Evolutionary conservation across 495 filamentous ascomycete species (phyloP).

Genomic region (Aspergillus campestris): DNA sequence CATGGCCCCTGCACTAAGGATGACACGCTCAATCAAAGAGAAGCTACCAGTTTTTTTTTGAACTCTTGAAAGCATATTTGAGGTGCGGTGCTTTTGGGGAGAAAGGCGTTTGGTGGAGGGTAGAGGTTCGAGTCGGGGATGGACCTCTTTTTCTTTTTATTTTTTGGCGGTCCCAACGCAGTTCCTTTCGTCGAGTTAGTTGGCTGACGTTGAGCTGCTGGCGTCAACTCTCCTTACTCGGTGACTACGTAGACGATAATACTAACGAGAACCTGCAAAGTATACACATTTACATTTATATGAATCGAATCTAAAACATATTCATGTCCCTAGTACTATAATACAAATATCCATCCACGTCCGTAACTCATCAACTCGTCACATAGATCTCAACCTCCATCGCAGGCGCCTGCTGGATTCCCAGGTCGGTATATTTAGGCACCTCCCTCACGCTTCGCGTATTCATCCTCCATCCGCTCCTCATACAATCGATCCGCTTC

Average conservation of each 20-base stretch:
- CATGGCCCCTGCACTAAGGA: constrained; percentile 99
- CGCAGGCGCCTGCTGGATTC: too few relatives aligned
- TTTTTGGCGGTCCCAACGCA: background rate
- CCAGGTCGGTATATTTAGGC: constrained; percentile 27
- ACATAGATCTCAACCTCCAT: background rate
- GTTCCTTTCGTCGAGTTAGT: too few relatives aligned
- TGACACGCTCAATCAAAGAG: constrained; percentile 99
- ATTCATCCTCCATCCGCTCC: constrained; percentile 70
- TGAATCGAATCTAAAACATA: background rate
- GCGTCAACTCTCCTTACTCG: too few relatives aligned
- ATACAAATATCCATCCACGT: background rate
- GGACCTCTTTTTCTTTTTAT: constrained; percentile 1
- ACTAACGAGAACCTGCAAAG: background rate
- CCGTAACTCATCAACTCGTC: too few relatives aligned
- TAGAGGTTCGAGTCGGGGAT: constrained; percentile 8
- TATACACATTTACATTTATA: background rate
- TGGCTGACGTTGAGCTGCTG: too few relatives aligned
- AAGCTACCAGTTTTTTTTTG: constrained; percentile 74
- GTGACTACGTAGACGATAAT: too few relatives aligned
- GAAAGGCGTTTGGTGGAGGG: background rate
- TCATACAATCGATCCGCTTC: constrained; percentile 57
- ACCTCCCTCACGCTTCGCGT: constrained; percentile 68
- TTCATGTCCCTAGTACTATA: background rate
- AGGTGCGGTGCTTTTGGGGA: constrained; percentile 5
- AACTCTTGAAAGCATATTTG: constrained; percentile 12